Evolutionary conservation across 148 eudicot species (phyloP), one percentile per base, ranked within the genome.

Genomic region (Chenopodium album): DNA sequence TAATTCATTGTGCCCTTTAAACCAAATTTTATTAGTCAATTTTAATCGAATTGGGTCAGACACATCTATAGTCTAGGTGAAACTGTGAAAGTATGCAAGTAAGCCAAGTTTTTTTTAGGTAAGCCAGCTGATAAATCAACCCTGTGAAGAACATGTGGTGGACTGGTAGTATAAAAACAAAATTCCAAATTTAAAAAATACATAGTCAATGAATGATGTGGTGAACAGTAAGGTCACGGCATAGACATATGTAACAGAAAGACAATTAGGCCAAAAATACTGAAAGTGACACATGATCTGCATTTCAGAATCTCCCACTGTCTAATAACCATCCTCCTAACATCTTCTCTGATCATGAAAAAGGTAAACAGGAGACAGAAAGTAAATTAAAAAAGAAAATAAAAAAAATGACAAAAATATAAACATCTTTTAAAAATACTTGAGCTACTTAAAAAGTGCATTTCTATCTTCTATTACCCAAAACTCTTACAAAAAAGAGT

Each of bases 281-380:
- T 41, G 79, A 77, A 65, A 63, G 70, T 62, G 71, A 77, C 79
- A 8, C 28, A 64, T 77, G 71, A 77, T 77, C 71, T 62, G 56
- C 22, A 77, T n/a, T 31, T 37, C 60, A 74, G 37, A 50, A 16
- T 50, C 26, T 72, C 54, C 76, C 17, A 63, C 52, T 47, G 70
- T 77, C 71, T 31, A 14, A 10, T 9, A 73, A 23, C 34, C 66
- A 60, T 76, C 66, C 3, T 56, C 44, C 17, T 56, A 56, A 19
- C 47, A 20, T 20, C 66, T 9, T 29, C 29, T 76, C 79, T 60
- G 66, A 19, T 26, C 20, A 37, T 60, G 60, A 34, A 60, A 60
- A 63, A 34, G 29, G 29, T 54, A 32, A 60, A 64, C 32, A 77
- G 22, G 11, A 77, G 29, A 77, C 63, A 50, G 1, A 16, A 26